Evolutionary conservation across 805 yeast genomes (phyloP).

Genomic region (Lachancea kluyveri): DNA sequence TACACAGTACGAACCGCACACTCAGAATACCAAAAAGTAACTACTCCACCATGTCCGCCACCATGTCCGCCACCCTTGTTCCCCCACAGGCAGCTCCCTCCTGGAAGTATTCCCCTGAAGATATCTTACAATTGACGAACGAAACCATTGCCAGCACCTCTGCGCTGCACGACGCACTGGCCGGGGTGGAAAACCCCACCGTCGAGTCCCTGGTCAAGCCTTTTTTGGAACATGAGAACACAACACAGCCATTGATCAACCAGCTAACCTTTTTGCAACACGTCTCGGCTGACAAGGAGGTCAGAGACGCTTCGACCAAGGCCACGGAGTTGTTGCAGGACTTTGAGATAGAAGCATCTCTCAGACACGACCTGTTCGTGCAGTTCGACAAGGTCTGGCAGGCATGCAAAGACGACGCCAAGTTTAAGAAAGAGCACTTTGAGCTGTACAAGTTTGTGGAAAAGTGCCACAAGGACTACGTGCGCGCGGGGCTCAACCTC

Average conservation of each 20-base stretch:
- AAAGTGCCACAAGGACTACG: slow-evolving; percentile 50
- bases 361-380: slow-evolving; percentile 61
- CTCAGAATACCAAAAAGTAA: too few relatives aligned
- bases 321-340: slow-evolving; percentile 55
- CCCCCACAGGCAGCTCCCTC: slow-evolving; percentile 36
- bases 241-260: slow-evolving; percentile 37
- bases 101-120: slow-evolving; percentile 57
- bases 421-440: slow-evolving; percentile 32
- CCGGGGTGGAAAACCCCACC: slow-evolving; percentile 42
- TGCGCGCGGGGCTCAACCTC: slow-evolving; percentile 64
- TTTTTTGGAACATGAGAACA: slow-evolving; percentile 46
- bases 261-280: slow-evolving; percentile 65
- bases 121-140: slow-evolving; percentile 39
- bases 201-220: slow-evolving; percentile 53
- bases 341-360: slow-evolving; percentile 54
- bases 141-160: slow-evolving; percentile 38
- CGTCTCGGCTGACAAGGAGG: slow-evolving; percentile 56
- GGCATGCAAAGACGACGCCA: slow-evolving; percentile 26
- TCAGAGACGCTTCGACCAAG: slow-evolving; percentile 64
- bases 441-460: slow-evolving; percentile 54
- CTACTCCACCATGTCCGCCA: too few relatives aligned
- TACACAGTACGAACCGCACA: too few relatives aligned
- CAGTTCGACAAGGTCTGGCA: slow-evolving; percentile 50
- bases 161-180: slow-evolving; percentile 48
- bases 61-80: slow-evolving; percentile 5